phyloP scores from a whole-genome alignment of 257 asterid genomes.

The Thymus mandschuricus region DNA sequence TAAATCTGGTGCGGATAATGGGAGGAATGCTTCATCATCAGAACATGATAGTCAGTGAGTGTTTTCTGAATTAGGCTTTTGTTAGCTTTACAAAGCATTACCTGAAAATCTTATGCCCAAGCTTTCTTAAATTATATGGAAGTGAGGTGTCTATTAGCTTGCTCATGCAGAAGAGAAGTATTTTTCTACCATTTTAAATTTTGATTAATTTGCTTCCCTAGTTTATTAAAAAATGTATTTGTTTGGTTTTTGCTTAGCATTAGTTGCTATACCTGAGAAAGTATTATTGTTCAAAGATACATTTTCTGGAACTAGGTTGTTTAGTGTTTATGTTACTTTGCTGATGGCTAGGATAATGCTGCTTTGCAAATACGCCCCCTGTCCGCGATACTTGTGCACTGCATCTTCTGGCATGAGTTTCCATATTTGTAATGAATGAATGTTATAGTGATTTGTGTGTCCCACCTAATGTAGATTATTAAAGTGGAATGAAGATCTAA shows the following conservation, averaged over 20 bases:
- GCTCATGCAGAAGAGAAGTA: constrained; percentile 17
- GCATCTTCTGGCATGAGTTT: too few species aligned
- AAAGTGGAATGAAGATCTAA: too few species aligned
- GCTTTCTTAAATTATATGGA: background rate
- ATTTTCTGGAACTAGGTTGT: background rate
- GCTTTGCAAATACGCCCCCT: background rate
- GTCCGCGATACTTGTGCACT: too few species aligned
- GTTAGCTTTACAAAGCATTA: background rate
- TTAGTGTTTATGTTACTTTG: background rate
- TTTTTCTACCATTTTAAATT: constrained; percentile 1
- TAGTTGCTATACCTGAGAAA: constrained; percentile 3
- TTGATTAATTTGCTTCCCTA: background rate
- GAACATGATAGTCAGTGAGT: constrained; percentile 98
- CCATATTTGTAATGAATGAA: too few species aligned
- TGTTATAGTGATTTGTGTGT: too few species aligned
- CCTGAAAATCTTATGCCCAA: constrained; percentile 9
- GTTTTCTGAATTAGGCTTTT: constrained; percentile 21
- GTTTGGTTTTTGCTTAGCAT: constrained; percentile 10
- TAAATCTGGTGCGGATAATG: constrained; percentile 83
- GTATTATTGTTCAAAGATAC: background rate
- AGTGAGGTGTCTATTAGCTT: constrained; percentile 5
- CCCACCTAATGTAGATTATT: too few species aligned
- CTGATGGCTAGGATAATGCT: constrained; percentile 15
- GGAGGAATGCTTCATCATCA: constrained; percentile 81
- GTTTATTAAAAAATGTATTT: background rate